Base-by-base conservation (phyloP, 2,329 filamentous ascomycete species). In the Aspergillus sp. region DNA sequence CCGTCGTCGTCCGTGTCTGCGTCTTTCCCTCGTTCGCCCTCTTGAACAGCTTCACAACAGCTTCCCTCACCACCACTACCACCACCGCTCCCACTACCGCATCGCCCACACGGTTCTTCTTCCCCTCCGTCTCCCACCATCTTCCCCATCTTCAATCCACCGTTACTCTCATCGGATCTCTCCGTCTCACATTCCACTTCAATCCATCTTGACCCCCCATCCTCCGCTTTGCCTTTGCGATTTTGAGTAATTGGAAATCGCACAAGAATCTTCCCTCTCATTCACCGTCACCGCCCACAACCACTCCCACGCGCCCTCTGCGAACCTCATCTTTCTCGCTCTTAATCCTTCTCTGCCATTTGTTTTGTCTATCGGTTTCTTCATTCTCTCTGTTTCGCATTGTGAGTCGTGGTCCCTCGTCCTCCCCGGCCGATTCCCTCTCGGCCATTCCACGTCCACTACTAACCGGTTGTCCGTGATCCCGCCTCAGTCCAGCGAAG, bases 211-310 rank as follows among this genome's bases (percentile, higher is more conserved):
- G 16, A 16, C 10, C 10, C 45, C 17, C 13, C 14, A 38, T n/a
- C 34, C 14, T 54, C 50, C 50, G 53, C 43, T 36, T 53, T 55
- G 55, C 49, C 54, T 55, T 59, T 53, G 56, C 54, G 58, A 57
- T 56, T 47, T 58, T 45, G 49, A 53, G 50, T 54, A 49, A 58
- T 55, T 57, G 50, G 48, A 58, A 60, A 59, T 58, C 64, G 58
- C 65, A 67, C 64, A 67, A 58, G 60, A 65, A 58, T 58, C 60
- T 62, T 60, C 50, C 36, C 56, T 62, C 52, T 58, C 49, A 50
- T 53, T 54, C 49, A 56, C 38, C 32, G 16, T 36, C 40, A 23
- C 40, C 16, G 23, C 38, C 40, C 34, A 25, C 45, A 23, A 36
- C 50, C 19, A 40, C 45, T 23, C 19, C 52, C 57, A 57, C 52